These are phyloP conservation scores for Pseudogymnoascus sp. DNA, from an alignment of 2,329 filamentous ascomycete genomes.

Conservation along the genomic window DNA sequence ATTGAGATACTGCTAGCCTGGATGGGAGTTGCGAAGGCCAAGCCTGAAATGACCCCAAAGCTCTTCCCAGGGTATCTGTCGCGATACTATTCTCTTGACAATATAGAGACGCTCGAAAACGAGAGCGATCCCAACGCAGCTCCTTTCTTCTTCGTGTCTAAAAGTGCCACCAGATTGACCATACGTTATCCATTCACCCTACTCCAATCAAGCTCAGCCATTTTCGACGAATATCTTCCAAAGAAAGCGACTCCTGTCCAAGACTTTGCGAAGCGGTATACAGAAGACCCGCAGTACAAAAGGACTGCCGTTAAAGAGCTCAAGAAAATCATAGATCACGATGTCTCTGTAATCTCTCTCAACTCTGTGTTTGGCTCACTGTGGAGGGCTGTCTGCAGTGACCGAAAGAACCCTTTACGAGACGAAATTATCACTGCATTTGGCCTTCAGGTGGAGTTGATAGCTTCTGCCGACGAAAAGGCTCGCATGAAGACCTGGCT, in stretches of 20 bases:
- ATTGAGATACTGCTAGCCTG: not conserved
- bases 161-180: not conserved
- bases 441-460: not conserved
- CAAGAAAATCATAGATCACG: constrained; percentile 34
- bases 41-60: not conserved
- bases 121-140: not conserved
- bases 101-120: not conserved
- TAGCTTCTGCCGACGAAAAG: constrained; percentile 26
- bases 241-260: constrained; percentile 25
- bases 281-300: constrained; percentile 32
- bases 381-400: constrained; percentile 42
- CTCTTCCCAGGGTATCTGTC: not conserved
- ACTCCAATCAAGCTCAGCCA: not conserved
- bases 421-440: not conserved
- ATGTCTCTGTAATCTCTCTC: constrained; percentile 37
- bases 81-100: not conserved
- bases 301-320: constrained; percentile 33
- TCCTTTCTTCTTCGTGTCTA: not conserved
- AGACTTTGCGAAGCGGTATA: constrained; percentile 32
- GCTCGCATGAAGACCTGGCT: constrained; percentile 39
- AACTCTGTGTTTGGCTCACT: constrained; percentile 43
- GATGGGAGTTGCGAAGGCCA: not conserved
- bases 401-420: constrained; percentile 27
- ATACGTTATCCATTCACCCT: no score
- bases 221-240: constrained; percentile 19